Percentiles rank a stretch among this genome's conserved stretches.
Evolutionary conservation across 352 stramenopile species (phyloP).

Genomic region (Phytophthora fragariaefolia): DNA sequence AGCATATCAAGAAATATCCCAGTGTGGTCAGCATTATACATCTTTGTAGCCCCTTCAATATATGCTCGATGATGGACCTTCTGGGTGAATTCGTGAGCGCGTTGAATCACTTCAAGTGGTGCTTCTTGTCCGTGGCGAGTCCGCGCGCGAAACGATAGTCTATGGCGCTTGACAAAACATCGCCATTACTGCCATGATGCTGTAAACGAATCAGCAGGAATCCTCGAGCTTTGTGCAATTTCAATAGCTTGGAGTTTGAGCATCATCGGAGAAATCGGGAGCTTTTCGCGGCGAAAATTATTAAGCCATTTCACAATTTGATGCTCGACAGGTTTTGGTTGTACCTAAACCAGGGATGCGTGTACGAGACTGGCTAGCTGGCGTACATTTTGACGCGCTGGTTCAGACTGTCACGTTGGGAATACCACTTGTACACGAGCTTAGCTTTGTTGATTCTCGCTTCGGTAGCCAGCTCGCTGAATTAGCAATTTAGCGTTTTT

Average conservation of each 20-base stretch:
- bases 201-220: neutral
- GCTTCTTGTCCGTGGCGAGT: neutral
- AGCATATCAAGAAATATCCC: neutral
- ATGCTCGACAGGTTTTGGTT: neutral
- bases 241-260: neutral
- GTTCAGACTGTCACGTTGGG: too few species aligned
- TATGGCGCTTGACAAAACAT: neutral
- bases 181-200: neutral
- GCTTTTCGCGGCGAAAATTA: neutral
- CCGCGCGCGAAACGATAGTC: neutral
- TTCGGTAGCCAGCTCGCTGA: too few species aligned
- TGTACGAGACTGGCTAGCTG: too few species aligned
- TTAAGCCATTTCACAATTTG: neutral
- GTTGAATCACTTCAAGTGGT: neutral
- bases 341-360: too few species aligned
- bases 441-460: too few species aligned
- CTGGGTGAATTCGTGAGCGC: neutral
- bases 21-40: constrained; percentile 13
- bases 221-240: neutral
- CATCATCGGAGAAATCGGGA: neutral
- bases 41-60: neutral
- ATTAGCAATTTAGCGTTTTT: too few species aligned
- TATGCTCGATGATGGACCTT: neutral
- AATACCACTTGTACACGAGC: too few species aligned
- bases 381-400: too few species aligned